Evolutionary conservation across 495 filamentous ascomycete species (phyloP).

Genomic region (Sphaerosporella brunnea): DNA sequence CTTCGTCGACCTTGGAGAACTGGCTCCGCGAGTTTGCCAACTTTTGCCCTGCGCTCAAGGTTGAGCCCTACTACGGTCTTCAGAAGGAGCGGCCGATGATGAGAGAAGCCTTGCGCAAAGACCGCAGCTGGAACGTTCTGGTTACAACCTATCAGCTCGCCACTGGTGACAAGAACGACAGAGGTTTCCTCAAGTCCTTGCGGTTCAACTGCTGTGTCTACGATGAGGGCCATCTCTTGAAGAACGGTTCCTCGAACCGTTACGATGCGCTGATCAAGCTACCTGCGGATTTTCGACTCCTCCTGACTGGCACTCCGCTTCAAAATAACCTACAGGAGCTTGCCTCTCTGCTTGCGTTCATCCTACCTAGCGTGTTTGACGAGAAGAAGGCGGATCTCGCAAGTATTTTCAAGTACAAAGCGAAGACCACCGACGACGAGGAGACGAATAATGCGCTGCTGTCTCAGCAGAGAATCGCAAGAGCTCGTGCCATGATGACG

Average conservation of each 20-base stretch:
- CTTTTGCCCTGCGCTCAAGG: conserved; percentile 59
- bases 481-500: conserved; percentile 80
- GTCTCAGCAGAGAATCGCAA: conserved; percentile 63
- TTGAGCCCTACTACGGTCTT: conserved; percentile 66
- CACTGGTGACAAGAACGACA: conserved; percentile 43
- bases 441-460: conserved; percentile 52
- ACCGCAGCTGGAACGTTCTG: conserved; percentile 58
- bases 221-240: conserved; percentile 83
- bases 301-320: conserved; percentile 83
- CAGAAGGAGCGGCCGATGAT: conserved; percentile 46
- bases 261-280: conserved; percentile 71
- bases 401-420: conserved; percentile 76
- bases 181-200: conserved; percentile 49
- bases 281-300: conserved; percentile 54
- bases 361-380: conserved; percentile 67
- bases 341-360: conserved; percentile 71
- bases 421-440: conserved; percentile 55
- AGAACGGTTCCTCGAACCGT: conserved; percentile 62
- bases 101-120: conserved; percentile 44
- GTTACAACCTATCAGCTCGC: conserved; percentile 79
- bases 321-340: conserved; percentile 94
- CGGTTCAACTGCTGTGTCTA: conserved; percentile 52
- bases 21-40: conserved; percentile 80
- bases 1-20: conserved; percentile 81
- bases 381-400: conserved; percentile 55